Base-by-base conservation (phyloP, 495 filamentous ascomycete genomes). In the Neurospora sp. region DNA sequence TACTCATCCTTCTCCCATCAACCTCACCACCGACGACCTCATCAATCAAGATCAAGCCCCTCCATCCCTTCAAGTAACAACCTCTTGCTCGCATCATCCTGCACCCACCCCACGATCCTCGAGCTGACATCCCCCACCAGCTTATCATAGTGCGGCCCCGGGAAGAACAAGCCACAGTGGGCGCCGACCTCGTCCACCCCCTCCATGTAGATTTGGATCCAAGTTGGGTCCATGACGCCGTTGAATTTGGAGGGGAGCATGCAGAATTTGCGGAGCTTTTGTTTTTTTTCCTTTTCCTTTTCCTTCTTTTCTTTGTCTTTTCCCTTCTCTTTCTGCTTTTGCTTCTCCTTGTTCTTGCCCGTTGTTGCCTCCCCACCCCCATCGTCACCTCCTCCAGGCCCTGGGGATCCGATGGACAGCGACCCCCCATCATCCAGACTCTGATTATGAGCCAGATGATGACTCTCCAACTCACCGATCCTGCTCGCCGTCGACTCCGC, bases 181-280 rank as follows among this genome's bases (percentile, higher is more conserved):
- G 94, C 94, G 9, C 87, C 89, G 4, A 97, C 92, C 77, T 97
- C 92, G 77, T 97, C 93, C 68, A 95, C 90, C 42, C 89, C 89
- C 40, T 89, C 86, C 91, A 97, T 95, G 77, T 87, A 90, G 1
- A 97, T 85, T 41, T 89, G 85, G 4, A 91, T 81, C 94, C 94
- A 97, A 68, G 88, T 87, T 40, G 88, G 78, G 53, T 65, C 92
- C 6, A 82, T 77, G 69, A 79, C 71, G 10, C 88, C 83, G 70
- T 77, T 72, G 20, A 69, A 70, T 71, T 86, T 85, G 9, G 81
- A 75, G 0, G 94, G 93, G 0, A 94, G 79, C 74, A 91, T 88
- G 80, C 94, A 96, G 81, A 97, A 97, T 72, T 91, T 94, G 68
- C 88, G 88, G 72, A 89, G 85, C 74, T 87, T 87, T 70, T 81